phyloP scores from a whole-genome alignment of 2,329 filamentous ascomycete species.

The Tolypocladium endophyticum region DNA sequence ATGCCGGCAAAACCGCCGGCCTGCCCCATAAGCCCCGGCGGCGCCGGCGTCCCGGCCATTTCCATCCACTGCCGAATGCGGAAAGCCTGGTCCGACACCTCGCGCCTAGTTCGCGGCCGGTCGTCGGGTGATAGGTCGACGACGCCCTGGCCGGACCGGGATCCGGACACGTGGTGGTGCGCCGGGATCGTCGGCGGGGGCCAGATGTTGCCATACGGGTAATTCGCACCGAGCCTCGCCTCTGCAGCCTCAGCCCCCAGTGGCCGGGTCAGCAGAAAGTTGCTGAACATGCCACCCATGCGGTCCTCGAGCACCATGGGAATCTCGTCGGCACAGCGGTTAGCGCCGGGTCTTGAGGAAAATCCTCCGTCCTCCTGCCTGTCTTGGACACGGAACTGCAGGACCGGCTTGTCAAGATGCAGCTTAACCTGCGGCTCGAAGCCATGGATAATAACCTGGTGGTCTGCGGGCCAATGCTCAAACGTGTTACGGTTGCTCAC shows the following conservation, averaged over 20 bases:
- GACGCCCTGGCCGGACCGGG: slow-evolving; percentile 13
- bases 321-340: slow-evolving; percentile 38
- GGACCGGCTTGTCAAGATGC: slow-evolving; percentile 63
- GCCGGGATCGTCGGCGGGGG: slow-evolving; percentile 64
- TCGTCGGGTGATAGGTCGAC: slow-evolving; percentile 15
- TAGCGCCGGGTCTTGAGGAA: slow-evolving; percentile 12
- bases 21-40: slow-evolving; percentile 18
- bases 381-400: slow-evolving; percentile 37
- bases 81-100: slow-evolving; percentile 63
- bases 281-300: slow-evolving; percentile 46
- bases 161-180: slow-evolving; percentile 35
- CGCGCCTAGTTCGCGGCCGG: slow-evolving; percentile 36
- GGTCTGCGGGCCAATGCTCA: slow-evolving; percentile 54
- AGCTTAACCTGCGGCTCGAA: slow-evolving; percentile 63
- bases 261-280: slow-evolving; percentile 56
- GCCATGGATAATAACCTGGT: slow-evolving; percentile 56
- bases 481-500: slow-evolving; percentile 44
- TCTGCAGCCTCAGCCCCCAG: slow-evolving; percentile 24
- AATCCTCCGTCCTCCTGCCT: slow-evolving; percentile 11
- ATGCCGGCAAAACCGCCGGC: slow-evolving; percentile 12
- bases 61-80: slow-evolving; percentile 69
- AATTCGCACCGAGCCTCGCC: slow-evolving; percentile 17
- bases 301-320: slow-evolving; percentile 39
- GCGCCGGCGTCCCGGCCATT: slow-evolving; percentile 31
- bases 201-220: slow-evolving; percentile 54